These are phyloP conservation scores for Draba incana DNA, from an alignment of 345 rosid genomes.

Conservation along the genomic window DNA sequence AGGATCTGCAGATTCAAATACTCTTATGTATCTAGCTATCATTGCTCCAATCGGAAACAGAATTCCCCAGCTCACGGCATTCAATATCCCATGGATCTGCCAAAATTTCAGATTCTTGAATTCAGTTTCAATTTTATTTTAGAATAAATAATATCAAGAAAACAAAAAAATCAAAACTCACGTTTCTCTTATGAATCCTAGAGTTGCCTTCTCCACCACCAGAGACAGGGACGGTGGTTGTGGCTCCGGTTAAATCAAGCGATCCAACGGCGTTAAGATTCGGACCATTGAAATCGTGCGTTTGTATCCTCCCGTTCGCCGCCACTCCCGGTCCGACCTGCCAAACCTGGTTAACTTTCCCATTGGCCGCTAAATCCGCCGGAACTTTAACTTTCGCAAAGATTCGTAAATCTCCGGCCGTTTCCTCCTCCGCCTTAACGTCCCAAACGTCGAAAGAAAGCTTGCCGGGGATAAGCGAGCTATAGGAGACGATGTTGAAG, in stretches of 20 bases:
- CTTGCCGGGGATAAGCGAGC: slow-evolving; percentile 36
- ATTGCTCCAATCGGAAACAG: slow-evolving; percentile 46
- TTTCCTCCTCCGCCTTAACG: slow-evolving; percentile 51
- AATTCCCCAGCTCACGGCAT: slow-evolving; percentile 51
- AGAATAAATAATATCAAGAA: too few relatives aligned
- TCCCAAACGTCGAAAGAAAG: slow-evolving; percentile 77
- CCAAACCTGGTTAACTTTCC: slow-evolving; percentile 80
- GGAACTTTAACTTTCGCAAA: slow-evolving; percentile 79
- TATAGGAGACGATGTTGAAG: slow-evolving; percentile 48
- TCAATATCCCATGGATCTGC: slow-evolving; percentile 48
- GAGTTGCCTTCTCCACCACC: slow-evolving; percentile 45
- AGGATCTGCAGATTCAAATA: slow-evolving; percentile 40
- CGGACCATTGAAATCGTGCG: slow-evolving; percentile 40
- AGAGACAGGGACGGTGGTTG: slow-evolving; percentile 13
- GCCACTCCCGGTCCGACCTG: slow-evolving; percentile 65
- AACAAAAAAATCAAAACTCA: slow-evolving; percentile 27
- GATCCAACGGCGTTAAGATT: slow-evolving; percentile 47
- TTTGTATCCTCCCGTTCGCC: slow-evolving; percentile 23
- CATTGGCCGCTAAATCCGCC: slow-evolving; percentile 47
- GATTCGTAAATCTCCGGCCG: slow-evolving; percentile 49
- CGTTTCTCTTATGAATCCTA: slow-evolving; percentile 57
- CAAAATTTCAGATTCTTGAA: background rate
- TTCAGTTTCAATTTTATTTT: too few relatives aligned
- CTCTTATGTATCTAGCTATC: slow-evolving; percentile 45
- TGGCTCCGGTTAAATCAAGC: slow-evolving; percentile 46